Conservation (phyloP, 257 asterid genomes). For the Ilex aquifolium region DNA sequence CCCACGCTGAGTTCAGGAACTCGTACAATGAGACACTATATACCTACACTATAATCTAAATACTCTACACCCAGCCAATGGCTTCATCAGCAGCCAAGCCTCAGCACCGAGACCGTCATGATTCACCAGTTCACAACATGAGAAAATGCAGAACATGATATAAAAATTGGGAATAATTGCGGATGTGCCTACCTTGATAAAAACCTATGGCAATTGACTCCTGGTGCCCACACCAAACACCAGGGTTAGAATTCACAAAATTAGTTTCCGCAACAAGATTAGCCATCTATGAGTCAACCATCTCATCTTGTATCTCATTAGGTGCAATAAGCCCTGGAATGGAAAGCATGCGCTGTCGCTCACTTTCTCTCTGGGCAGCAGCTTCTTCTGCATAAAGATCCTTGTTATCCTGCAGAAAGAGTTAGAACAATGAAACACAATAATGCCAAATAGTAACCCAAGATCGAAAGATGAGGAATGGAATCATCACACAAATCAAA, state of each 20-base stretch:
- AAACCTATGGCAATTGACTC: conserved; percentile 13
- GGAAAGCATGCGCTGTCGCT: conserved; percentile 75
- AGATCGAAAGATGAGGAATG: not conserved
- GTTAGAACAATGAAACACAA: not conserved
- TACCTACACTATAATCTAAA: conserved; percentile 49
- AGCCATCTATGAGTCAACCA: conserved; percentile 61
- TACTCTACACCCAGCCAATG: conserved; percentile 43
- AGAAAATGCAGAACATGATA: conserved; percentile 15
- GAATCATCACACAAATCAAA: not conserved
- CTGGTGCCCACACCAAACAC: conserved; percentile 22
- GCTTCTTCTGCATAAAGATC: conserved; percentile 94
- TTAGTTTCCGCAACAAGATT: conserved; percentile 13
- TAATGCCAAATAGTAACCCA: not conserved
- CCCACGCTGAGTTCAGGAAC: conserved; percentile 27
- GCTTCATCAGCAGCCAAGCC: conserved; percentile 31
- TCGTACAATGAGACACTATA: conserved; percentile 23
- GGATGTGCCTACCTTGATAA: conserved; percentile 16
- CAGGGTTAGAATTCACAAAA: conserved; percentile 24
- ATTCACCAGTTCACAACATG: conserved; percentile 25
- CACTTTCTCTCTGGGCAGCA: conserved; percentile 82
- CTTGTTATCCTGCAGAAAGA: conserved; percentile 70
- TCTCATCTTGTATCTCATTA: conserved; percentile 85
- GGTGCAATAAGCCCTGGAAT: conserved; percentile 93
- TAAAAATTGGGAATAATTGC: conserved; percentile 17
- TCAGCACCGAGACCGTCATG: conserved; percentile 11